Base-by-base conservation (phyloP, 495 filamentous ascomycete species). In the Hypoxylon lienhwacheense region DNA sequence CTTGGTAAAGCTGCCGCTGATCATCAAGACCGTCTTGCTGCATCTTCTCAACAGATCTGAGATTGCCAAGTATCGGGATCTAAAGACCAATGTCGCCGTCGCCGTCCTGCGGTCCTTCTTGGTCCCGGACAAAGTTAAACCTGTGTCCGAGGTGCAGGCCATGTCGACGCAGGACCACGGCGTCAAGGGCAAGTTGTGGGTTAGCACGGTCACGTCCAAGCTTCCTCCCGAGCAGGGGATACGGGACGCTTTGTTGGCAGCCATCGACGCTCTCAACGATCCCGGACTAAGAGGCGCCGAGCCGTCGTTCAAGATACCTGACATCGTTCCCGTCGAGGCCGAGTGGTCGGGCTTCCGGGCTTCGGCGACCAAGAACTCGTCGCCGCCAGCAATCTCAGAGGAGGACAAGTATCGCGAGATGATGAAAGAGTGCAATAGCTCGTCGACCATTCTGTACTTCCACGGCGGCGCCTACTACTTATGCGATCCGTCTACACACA, bases 381-480 rank as follows among this genome's bases (percentile, higher is more conserved):
- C 70, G 6, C 74, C 78, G 42, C 83, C 83, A 0, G 72, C 77
- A 3, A 75, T 89, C 21, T 77, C 83, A 1, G 87, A 96, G 59
- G 71, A 75, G 41, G 77, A 85, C 55, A 90, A 89, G 62, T 97
- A 90, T 67, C 71, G 70, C 39, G 76, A 78, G 40, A 65, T 97
- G 72, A 85, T 88, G 74, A 80, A 78, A 58, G 90, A 95, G 57
- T 77, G 81, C 19, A 78, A 68, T 7, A 81, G 74, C 16, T 75
- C 81, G n/a, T 79, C 80, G 25, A 91, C 88, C 0, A 69, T 96
- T 1, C 72, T 96, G 20, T 96, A 90, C 65, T 85, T 96, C 66
- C 92, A 97, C 66, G 92, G 92, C 33, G 92, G 92, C 22, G 90
- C 85, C n/a, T 87, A 88, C 71, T 90, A 77, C 25, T 62, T 95